Base-by-base conservation (phyloP, 192 early-diverging fungal genomes). In the Backusella circina region DNA sequence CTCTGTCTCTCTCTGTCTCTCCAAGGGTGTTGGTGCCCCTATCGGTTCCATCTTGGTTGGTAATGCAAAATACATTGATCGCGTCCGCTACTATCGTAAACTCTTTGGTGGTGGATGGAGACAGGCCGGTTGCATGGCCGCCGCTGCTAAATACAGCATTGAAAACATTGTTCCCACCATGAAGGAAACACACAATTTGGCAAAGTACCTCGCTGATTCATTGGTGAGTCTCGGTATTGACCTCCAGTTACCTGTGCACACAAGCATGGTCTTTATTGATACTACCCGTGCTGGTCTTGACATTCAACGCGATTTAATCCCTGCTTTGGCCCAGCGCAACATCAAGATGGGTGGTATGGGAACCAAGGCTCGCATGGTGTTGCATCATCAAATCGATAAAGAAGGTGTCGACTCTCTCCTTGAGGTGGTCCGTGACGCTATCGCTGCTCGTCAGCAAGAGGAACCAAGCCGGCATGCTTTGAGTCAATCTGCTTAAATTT, bases 31-130 rank as follows among this genome's bases (percentile, higher is more conserved):
- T 38, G 97, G 97, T 12, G 94, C 95, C 16, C 96, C 96, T 5
- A 88, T 98, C 36, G 97, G 97, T 0, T 93, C 94, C 8, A 86
- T 95, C 10, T 75, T 98, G n/a, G 93, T 96, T 2, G 95, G 96
- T 5, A 80, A 76, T 35, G 65, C 82, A 36, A 51, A 79, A 26
- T 87, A 90, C 65, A 94, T 98, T 72, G 89, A 90, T 30, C 91
- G 88, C 64, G 95, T 94, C 0, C 79, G 91, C 13, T 93, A 95
- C 78, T 91, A 94, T 79, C 88, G 97, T 71, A 94, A 96, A 82
- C 72, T 94, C 51, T 96, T 93, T 84, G 97, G 97, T 65, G 97
- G 96, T 70, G 96, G 95, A 2, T 96, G 95, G 96, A 83, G 95
- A 9, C 97, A 98, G 83, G 93, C 93, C 8, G 96, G 97, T 26